Evolutionary conservation across 2,329 filamentous ascomycete genomes (phyloP).

Genomic region (Sarocladium brachiariae): DNA sequence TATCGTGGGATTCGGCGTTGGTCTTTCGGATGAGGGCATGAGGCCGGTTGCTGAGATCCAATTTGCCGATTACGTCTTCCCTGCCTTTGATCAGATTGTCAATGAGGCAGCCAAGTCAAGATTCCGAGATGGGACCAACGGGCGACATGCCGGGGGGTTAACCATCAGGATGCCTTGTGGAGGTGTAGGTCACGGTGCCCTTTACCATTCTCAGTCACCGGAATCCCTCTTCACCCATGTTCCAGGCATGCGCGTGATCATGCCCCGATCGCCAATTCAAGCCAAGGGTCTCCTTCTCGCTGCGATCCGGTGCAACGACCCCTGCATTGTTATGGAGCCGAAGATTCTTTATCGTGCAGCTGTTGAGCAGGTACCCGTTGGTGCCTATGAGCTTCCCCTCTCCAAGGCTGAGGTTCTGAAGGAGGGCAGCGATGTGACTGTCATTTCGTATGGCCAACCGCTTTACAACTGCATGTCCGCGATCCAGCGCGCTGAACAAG

Average conservation of each 20-base stretch:
- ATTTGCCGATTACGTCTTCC: slow-evolving; percentile 91
- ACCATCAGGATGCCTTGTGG: slow-evolving; percentile 89
- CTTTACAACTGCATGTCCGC: slow-evolving; percentile 77
- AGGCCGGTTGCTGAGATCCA: slow-evolving; percentile 90
- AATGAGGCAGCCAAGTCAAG: slow-evolving; percentile 88
- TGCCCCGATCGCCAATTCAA: slow-evolving; percentile 79
- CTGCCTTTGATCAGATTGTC: slow-evolving; percentile 88
- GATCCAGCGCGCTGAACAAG: slow-evolving; percentile 66
- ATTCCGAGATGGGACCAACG: slow-evolving; percentile 60
- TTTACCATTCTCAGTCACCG: slow-evolving; percentile 86
- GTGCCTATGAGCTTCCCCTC: slow-evolving; percentile 74
- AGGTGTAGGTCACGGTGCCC: slow-evolving; percentile 78
- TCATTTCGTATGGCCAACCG: slow-evolving; percentile 85
- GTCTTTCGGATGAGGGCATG: slow-evolving; percentile 84
- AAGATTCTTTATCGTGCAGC: slow-evolving; percentile 89
- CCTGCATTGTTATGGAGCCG: slow-evolving; percentile 88
- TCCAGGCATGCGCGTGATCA: slow-evolving; percentile 76
- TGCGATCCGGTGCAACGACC: slow-evolving; percentile 74
- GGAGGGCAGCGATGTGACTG: slow-evolving; percentile 70
- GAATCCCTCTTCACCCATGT: slow-evolving; percentile 85
- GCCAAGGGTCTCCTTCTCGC: slow-evolving; percentile 80
- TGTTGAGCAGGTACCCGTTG: slow-evolving; percentile 81
- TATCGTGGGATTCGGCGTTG: slow-evolving; percentile 89
- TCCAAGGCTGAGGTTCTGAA: slow-evolving; percentile 82
- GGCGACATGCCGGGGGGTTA: slow-evolving; percentile 63